phyloP scores from a whole-genome alignment of 768 basidiomycete species.

The Clavulina sp. region DNA sequence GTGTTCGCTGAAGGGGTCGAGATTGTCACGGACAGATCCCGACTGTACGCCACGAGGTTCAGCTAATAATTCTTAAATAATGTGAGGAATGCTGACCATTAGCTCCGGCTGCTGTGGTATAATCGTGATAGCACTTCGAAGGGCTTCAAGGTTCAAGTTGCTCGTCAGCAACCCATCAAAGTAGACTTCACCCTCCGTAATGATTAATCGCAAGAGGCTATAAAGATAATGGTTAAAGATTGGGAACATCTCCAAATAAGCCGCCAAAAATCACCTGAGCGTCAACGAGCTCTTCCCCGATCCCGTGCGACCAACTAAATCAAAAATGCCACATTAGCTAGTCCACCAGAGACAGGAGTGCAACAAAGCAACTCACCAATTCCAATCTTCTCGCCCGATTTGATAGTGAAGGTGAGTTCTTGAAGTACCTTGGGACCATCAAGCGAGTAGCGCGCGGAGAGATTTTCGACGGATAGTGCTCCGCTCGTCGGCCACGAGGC shows the following conservation, averaged over 20 bases:
- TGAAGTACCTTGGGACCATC: constrained; percentile 45
- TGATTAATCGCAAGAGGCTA: constrained; percentile 39
- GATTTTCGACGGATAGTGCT: constrained; percentile 29
- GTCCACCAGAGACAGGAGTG: not conserved
- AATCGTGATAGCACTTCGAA: constrained; percentile 42
- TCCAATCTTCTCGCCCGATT: constrained; percentile 40
- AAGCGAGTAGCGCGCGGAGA: constrained; percentile 31
- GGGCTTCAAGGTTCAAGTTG: constrained; percentile 34
- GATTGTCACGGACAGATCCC: constrained; percentile 71
- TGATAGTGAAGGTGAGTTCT: constrained; percentile 39
- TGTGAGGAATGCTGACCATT: constrained; percentile 35
- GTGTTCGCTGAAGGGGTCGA: constrained; percentile 73
- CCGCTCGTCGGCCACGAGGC: constrained; percentile 49
- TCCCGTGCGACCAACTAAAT: constrained; percentile 26
- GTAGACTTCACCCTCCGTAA: constrained; percentile 34
- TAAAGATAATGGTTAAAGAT: too few relatives aligned
- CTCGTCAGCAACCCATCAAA: constrained; percentile 36
- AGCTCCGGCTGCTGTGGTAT: constrained; percentile 43
- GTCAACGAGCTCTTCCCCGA: constrained; percentile 41
- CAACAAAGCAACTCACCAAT: constrained; percentile 24
- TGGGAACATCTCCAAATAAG: too few relatives aligned
- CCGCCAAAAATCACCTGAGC: too few relatives aligned
- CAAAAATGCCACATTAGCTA: not conserved
- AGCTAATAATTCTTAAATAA: too few relatives aligned
- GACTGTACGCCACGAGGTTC: too few relatives aligned